phyloP scores from a whole-genome alignment of 2,329 filamentous ascomycete genomes.

The Cryphonectria parasitica region DNA sequence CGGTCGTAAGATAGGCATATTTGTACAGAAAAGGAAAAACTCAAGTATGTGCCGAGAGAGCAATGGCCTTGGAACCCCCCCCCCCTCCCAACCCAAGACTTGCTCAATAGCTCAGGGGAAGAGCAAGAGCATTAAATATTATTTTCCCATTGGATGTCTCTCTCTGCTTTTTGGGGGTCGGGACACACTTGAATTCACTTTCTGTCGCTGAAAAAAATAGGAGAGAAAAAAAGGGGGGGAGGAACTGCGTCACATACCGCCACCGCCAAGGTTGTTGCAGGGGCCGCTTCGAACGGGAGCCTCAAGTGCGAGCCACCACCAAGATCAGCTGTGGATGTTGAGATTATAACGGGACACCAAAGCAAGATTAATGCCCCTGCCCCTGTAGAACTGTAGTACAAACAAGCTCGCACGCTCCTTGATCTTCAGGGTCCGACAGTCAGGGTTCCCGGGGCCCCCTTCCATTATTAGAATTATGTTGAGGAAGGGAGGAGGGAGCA shows the following conservation, averaged over 20 bases:
- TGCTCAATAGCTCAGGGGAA: too few species aligned
- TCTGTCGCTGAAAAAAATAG: not conserved
- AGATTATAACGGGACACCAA: not conserved
- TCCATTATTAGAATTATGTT: not conserved
- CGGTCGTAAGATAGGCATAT: too few species aligned
- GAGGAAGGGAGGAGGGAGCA: not conserved
- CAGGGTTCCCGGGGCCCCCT: not conserved
- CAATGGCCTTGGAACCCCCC: too few species aligned
- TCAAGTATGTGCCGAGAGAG: too few species aligned
- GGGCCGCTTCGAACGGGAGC: not conserved
- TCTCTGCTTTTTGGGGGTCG: not conserved
- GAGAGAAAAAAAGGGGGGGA: not conserved
- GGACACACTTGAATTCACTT: not conserved
- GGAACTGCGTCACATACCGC: not conserved
- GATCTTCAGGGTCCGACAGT: not conserved
- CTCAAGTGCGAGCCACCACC: not conserved
- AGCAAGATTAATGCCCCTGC: not conserved
- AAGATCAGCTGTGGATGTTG: not conserved
- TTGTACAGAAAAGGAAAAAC: too few species aligned
- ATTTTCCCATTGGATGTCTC: not conserved
- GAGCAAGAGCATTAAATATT: too few species aligned
- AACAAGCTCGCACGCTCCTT: not conserved
- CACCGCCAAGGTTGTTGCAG: slow-evolving; percentile 1
- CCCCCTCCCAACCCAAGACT: too few species aligned
- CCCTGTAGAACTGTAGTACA: not conserved